Conservation (phyloP, 2,329 filamentous ascomycete genomes). For the Coniochaeta sp. region DNA sequence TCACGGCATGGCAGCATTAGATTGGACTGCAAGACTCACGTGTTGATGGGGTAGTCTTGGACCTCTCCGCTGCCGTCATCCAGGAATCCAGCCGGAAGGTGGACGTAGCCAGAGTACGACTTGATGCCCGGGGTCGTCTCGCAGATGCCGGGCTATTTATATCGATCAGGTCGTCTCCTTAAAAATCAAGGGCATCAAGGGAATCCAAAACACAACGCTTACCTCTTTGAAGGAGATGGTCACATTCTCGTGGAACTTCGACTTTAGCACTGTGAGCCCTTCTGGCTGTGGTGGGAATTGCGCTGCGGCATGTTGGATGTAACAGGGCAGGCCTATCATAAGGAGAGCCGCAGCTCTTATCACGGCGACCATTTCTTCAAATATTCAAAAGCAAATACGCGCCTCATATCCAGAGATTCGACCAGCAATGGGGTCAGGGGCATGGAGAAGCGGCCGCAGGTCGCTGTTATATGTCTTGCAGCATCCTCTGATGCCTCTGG, state of each 20-base stretch:
- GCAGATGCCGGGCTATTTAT: slow-evolving; percentile 42
- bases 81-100: slow-evolving; percentile 31
- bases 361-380: no score
- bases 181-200: slow-evolving; percentile 6
- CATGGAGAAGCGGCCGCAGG: not conserved
- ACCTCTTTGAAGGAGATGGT: slow-evolving; percentile 52
- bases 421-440: not conserved
- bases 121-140: slow-evolving; percentile 47
- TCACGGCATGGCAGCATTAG: slow-evolving; percentile 13
- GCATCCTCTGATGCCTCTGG: no score
- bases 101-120: slow-evolving; percentile 56
- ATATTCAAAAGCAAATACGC: no score
- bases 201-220: no score
- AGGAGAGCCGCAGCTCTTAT: not conserved
- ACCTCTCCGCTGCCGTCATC: slow-evolving; percentile 24
- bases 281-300: slow-evolving; percentile 16
- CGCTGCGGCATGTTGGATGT: not conserved
- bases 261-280: slow-evolving; percentile 37
- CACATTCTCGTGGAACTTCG: slow-evolving; percentile 49
- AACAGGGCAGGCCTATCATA: not conserved
- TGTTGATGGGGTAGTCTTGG: slow-evolving; percentile 32
- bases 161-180: not conserved
- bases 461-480: no score
- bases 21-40: slow-evolving; percentile 13
- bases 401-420: no score